Base-by-base conservation (phyloP, 208 protist species). In the Lotmaria passim region DNA sequence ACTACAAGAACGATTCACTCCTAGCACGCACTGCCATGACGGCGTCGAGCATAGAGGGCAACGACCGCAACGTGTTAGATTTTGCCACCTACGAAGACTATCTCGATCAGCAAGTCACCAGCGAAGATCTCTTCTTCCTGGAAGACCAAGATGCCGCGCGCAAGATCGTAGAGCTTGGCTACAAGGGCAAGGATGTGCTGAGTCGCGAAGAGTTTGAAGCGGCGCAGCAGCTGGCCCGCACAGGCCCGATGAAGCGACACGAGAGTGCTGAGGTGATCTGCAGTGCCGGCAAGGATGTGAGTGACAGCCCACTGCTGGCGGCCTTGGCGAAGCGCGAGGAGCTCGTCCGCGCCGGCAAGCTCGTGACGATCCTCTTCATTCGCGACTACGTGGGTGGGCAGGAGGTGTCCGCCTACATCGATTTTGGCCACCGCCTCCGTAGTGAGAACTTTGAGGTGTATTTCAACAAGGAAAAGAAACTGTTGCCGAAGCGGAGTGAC, bases 331-430 rank as follows among this genome's bases (percentile, higher is more conserved):
- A 98, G 81, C 90, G 97, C 8, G 98, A 99, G 83, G 96, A 99
- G 73, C 83, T 97, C 15, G 97, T 99, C 33, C 90, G 96, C 30
- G 98, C 90, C 53, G 98, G 97, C 31, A 98, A 98, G 81, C 83
- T 99, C 10, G 89, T 92, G 4, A 97, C 95, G 1, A 98, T 99
- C 51, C 92, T 99, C 47, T 99, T 99, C 68, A 90, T 99, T 17
- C 83, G 98, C 39, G 96, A 99, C 83, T 96, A 91, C 19, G 98
- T 96, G 17, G 93, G 91, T 23, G 98, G 98, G 14, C 97, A 99
- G 69, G 98, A 99, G 83, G 95, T 99, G 39, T 98, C 92, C 23
- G 96, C 96, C 10, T 99, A 99, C 86, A 99, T 99, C 65, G 98
- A 99, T 84, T 99, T 97, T 65, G 98, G 90, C 6, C 93, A 99